Evolutionary conservation across 805 yeast species (phyloP).

Genomic region (Sugiyamaella valdiviana): DNA sequence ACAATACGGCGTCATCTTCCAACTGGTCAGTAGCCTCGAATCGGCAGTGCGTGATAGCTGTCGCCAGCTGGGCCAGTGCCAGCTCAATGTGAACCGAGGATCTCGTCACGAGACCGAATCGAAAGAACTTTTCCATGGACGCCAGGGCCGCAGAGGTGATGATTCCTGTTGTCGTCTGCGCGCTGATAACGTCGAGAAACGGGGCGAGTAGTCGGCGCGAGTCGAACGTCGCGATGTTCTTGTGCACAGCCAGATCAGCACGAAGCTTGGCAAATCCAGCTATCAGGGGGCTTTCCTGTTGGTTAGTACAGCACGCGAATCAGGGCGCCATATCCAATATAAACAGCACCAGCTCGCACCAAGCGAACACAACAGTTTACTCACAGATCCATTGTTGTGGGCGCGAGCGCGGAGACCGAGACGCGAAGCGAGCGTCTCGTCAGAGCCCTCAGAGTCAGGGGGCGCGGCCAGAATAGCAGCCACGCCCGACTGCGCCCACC

Average conservation of each 20-base stretch:
- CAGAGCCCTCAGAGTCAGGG: conserved; percentile 39
- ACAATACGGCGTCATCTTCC: conserved; percentile 83
- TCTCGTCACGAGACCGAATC: conserved; percentile 57
- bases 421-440: conserved; percentile 34
- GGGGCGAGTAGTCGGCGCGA: conserved; percentile 77
- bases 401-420: conserved; percentile 28
- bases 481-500: conserved; percentile 71
- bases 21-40: conserved; percentile 92
- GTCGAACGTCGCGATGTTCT: conserved; percentile 52
- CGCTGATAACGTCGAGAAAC: conserved; percentile 72
- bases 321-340: conserved; percentile 9
- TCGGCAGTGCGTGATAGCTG: conserved; percentile 84
- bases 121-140: conserved; percentile 67
- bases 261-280: conserved; percentile 76
- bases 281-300: conserved; percentile 52
- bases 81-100: conserved; percentile 49
- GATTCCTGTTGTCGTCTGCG: conserved; percentile 78
- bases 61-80: conserved; percentile 59
- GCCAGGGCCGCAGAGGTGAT: conserved; percentile 77
- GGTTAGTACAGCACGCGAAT: conserved; percentile 21
- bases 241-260: conserved; percentile 55
- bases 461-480: conserved; percentile 77
- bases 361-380: no score
- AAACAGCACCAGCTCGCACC: no score
- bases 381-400: conserved; percentile 4